Base-by-base conservation (phyloP, 352 stramenopile species). In the Thalassiosira hispida region DNA sequence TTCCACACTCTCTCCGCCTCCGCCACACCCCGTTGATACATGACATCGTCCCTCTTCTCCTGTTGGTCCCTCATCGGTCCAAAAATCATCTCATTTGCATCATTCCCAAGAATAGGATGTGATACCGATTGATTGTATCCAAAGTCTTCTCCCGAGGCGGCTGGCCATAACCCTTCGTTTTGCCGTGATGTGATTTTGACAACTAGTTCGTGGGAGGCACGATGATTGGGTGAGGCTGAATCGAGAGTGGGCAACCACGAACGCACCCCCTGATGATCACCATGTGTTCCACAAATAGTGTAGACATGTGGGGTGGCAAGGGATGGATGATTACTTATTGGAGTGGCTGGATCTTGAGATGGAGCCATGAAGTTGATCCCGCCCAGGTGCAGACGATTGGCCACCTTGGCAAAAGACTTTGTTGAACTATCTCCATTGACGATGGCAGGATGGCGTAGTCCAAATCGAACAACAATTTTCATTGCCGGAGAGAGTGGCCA, bases 231-330 rank as follows among this genome's bases (percentile, higher is more conserved):
- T 0, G 81, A 79, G 23, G 88, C 86, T 0, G 89, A 92, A 76
- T 94, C 89, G 0, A 88, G 68, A 25, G 77, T 90, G 18, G 86
- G 84, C 20, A 92, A 42, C 86, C 89, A 94, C 22, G 69, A 85
- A 70, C 84, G 73, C 25, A 89, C 71, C 53, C 88, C 88, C 74
- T 92, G 82, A 70, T 91, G 84, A 76, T 93, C 88, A 14, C 88
- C 88, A 52, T 83, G 73, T 0, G 84, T 84, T 31, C 88, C 88
- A 1, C 52, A 59, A 2, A 80, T 87, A 2, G 88, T 93, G 60
- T 93, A 91, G 0, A 87, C 75, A 62, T 93, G 83, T 12, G 88
- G 88, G 9, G 73, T 87, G 12, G 44, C 53, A 27, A 69, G 59
- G 38, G 55, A 65, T 5, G 51, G 16, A 11, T 65, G 62, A 55